Evolutionary conservation across 306 rosid species (phyloP), one percentile per base, ranked within the genome.

Genomic region (Dryas octopetala): DNA sequence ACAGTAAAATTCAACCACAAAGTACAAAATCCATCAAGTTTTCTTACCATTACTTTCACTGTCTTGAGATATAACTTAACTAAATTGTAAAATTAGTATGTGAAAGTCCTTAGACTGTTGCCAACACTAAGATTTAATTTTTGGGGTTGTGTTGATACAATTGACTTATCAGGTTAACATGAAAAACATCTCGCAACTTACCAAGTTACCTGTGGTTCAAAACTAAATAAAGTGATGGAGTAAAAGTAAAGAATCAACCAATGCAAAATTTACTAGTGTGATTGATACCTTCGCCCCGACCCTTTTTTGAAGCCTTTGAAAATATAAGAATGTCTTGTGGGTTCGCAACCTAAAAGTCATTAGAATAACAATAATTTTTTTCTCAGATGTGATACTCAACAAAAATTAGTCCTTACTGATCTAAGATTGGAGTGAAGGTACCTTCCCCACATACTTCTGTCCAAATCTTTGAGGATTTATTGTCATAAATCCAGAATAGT

Each of bases 391-490:
- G 78, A 75, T 50, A 73, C 68, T 49, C 49, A 66, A 59, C 76
- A 70, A 77, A 80, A 82, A 65, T 72, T 52, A 48, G 71, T 66
- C 74, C 17, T 63, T 52, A 69, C 74, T 74, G 76, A 76, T 61
- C 75, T 48, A 69, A 69, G 82, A 81, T 50, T 70, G 81, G 71
- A 78, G 7, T 46, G 28, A 69, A 78, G 77, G 66, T 84, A 95
- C 99, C 99, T 95, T 95, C 66, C 99, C 99, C n/a, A 95, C 99
- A 82, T 90, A 95, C 84, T 92, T 95, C 86, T 92, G 99, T 72
- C 99, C 97, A 89, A 92, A 95, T 85, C 95, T 86, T 89, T 95
- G 98, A 65, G 99, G 97, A 80, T 95, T 95, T 82, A 95, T 95
- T 49, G 97, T 92, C 97, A 90, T 95, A 82, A 92, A 95, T 71